These are phyloP conservation scores for Hymenoscyphus infarciens DNA, from an alignment of 2,329 filamentous ascomycete genomes.

Conservation along the genomic window DNA sequence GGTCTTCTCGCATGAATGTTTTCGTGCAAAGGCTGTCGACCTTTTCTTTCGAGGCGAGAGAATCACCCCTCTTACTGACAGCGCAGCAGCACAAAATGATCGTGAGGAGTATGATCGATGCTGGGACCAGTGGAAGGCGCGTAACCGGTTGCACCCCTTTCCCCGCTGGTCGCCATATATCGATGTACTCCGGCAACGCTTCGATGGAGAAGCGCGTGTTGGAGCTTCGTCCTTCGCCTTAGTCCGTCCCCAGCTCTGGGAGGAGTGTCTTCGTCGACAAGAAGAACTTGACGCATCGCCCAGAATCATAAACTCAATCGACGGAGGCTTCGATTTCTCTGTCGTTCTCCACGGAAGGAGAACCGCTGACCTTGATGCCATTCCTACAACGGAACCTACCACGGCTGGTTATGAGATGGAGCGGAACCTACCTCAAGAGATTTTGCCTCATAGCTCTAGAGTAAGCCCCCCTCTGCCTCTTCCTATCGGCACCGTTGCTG, in stretches of 20 bases:
- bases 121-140: slow-evolving; percentile 1
- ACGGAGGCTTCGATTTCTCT: too few species aligned
- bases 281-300: not conserved
- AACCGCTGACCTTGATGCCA: too few species aligned
- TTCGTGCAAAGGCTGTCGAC: not conserved
- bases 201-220: not conserved
- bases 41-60: not conserved
- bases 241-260: slow-evolving; percentile 4
- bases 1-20: too few species aligned
- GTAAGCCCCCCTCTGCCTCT: too few species aligned
- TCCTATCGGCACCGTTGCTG: too few species aligned
- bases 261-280: slow-evolving; percentile 7
- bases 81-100: not conserved
- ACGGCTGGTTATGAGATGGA: too few species aligned
- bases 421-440: too few species aligned
- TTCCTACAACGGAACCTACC: too few species aligned
- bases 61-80: not conserved
- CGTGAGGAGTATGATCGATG: not conserved
- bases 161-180: not conserved
- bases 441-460: too few species aligned
- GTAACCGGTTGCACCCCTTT: slow-evolving; percentile 2
- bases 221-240: not conserved
- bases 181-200: not conserved
- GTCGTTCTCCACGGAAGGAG: too few species aligned
- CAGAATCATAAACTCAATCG: too few species aligned